Evolutionary conservation across 2,329 filamentous ascomycete genomes (phyloP).

Genomic region (Penicillium sp.): DNA sequence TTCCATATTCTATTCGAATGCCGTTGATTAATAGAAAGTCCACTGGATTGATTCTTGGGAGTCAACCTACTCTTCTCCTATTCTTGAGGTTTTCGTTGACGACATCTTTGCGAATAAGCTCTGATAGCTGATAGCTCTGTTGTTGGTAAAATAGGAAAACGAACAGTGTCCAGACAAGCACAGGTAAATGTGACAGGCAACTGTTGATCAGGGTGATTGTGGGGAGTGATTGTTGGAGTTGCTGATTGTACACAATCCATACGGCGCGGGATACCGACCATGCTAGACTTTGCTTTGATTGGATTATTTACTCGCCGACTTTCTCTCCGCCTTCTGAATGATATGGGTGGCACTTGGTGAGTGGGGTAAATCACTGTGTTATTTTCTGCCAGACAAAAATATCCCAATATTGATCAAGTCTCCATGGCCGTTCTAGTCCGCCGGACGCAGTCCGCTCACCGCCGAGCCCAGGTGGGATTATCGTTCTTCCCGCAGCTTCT

Average conservation of each 20-base stretch:
- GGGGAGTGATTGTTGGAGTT: constrained; percentile 20
- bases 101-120: constrained; percentile 41
- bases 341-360: not conserved
- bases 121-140: not conserved
- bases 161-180: not conserved
- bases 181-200: constrained; percentile 7
- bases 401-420: not conserved
- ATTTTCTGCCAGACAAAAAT: not conserved
- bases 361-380: not conserved
- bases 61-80: constrained; percentile 69
- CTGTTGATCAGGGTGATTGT: constrained; percentile 15
- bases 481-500: constrained; percentile 23
- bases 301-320: not conserved
- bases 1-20: constrained; percentile 74
- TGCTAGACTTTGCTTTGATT: not conserved
- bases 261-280: not conserved
- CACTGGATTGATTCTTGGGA: not conserved
- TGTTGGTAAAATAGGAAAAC: not conserved
- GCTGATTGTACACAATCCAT: constrained; percentile 3
- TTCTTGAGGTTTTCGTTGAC: constrained; percentile 62
- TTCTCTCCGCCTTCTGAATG: not conserved
- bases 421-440: not conserved
- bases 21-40: constrained; percentile 28
- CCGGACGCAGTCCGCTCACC: constrained; percentile 17
- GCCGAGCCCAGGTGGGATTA: constrained; percentile 20